These are phyloP conservation scores for Dipodascopsis tothii DNA, from an alignment of 805 yeast genomes.

Conservation along the genomic window DNA sequence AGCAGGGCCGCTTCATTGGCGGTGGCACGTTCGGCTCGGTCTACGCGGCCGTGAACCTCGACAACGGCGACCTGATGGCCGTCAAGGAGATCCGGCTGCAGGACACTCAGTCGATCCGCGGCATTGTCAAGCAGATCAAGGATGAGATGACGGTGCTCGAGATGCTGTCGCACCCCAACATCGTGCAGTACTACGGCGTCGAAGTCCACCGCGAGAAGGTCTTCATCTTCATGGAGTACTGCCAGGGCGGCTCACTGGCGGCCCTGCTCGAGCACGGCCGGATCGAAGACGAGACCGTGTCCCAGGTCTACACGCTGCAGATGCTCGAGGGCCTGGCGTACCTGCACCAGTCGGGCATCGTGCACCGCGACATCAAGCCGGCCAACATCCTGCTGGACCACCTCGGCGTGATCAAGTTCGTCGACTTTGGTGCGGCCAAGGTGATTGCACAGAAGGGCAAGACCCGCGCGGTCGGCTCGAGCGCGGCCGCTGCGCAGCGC, in stretches of 20 bases:
- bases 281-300: constrained; percentile 88
- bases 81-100: constrained; percentile 92
- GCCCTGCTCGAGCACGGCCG: constrained; percentile 81
- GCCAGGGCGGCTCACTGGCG: constrained; percentile 91
- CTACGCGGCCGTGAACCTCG: constrained; percentile 83
- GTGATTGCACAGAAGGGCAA: constrained; percentile 44
- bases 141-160: constrained; percentile 96
- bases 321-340: constrained; percentile 93
- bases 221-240: constrained; percentile 92
- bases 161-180: constrained; percentile 90
- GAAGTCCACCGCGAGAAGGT: constrained; percentile 95
- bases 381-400: constrained; percentile 82
- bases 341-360: constrained; percentile 86
- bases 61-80: constrained; percentile 93
- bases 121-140: constrained; percentile 78
- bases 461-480: constrained; percentile 32
- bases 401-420: constrained; percentile 87
- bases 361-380: constrained; percentile 95
- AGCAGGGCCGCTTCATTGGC: constrained; percentile 86
- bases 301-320: constrained; percentile 82
- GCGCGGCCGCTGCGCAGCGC: constrained; percentile 15
- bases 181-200: constrained; percentile 93
- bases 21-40: constrained; percentile 96
- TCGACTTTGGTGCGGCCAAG: constrained; percentile 96
- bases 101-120: constrained; percentile 75